Base-by-base conservation (phyloP, 805 yeast genomes). In the Kodamaea kaohsiungensis region DNA sequence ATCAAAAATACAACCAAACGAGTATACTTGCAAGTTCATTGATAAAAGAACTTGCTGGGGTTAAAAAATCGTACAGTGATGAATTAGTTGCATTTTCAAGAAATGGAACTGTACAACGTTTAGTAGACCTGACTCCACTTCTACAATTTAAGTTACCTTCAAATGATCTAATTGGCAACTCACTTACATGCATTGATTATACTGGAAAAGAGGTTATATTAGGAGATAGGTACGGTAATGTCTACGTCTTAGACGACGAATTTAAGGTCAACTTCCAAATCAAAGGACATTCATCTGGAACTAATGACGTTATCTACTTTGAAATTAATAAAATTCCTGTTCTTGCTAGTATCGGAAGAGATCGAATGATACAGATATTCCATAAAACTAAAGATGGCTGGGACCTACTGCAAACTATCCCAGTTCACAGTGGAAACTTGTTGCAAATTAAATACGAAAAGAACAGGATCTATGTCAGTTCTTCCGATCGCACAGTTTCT, bases 291-390 rank as follows among this genome's bases (percentile, higher is more conserved):
- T 79, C 82, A 19, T 80, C 84, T 7, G 67, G 80, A 9, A 66
- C 83, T 13, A 83, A 80, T 55, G 84, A 78, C 45, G 60, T 82
- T 1, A 52, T 65, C 1, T 69, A 65, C 49, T 78, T 80, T 53
- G 48, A 50, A 9, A 30, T 50, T 12, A 15, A n/a, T 7, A 22
- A 18, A 17, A 8, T 17, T 43, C 17, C 47, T 25, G 75, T 76
- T 16, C 35, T 43, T 18, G 53, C 30, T 18, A 77, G 83, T 40
- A 78, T 80, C 25, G 81, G 87, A 1, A 67, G 89, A 43, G 90
- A 86, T 62, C 63, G 90, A 50, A 86, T 85, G 74, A 77, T 86
- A 30, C 90, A 86, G 62, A 62, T 85, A 0, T 82, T 82, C 55
- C 61, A 63, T 12, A 69, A 66, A 47, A 17, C 22, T 2, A 51